These are phyloP conservation scores for Alternaria tenuissima DNA, from an alignment of 2,329 filamentous ascomycete species.

Conservation along the genomic window DNA sequence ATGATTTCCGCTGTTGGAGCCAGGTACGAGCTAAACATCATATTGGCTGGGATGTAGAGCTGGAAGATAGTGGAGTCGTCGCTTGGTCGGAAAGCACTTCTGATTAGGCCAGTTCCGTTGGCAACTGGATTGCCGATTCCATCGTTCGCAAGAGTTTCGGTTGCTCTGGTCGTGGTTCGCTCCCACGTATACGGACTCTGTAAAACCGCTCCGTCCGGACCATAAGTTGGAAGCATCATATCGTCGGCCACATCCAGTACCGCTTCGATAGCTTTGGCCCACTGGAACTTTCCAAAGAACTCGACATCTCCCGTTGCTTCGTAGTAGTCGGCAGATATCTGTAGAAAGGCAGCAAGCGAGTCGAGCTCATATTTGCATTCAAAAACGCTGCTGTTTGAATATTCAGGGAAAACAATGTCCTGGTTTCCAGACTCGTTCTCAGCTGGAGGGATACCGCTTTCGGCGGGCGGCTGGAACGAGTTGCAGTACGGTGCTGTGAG, in stretches of 20 bases:
- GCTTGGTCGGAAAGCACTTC: constrained; percentile 60
- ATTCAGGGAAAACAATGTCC: constrained; percentile 55
- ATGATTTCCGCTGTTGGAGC: constrained; percentile 62
- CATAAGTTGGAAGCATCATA: constrained; percentile 60
- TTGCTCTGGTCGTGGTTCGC: constrained; percentile 54
- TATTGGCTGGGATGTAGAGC: constrained; percentile 62
- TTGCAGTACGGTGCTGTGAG: constrained; percentile 65
- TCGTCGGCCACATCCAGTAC: constrained; percentile 56
- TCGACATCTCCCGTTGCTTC: constrained; percentile 56
- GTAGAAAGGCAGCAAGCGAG: constrained; percentile 60
- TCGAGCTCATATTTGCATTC: constrained; percentile 65
- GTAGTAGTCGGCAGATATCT: constrained; percentile 61
- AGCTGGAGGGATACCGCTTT: constrained; percentile 54
- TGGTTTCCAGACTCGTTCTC: constrained; percentile 50
- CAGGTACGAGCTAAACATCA: constrained; percentile 77
- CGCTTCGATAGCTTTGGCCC: constrained; percentile 56
- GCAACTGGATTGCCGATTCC: constrained; percentile 60
- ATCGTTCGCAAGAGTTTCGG: constrained; percentile 62
- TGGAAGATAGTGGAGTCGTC: constrained; percentile 62
- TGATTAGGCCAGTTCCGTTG: constrained; percentile 58
- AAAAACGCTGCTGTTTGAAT: constrained; percentile 56
- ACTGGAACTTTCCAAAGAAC: constrained; percentile 60
- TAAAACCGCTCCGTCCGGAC: constrained; percentile 54
- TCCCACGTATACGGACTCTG: constrained; percentile 57
- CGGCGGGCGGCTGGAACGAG: constrained; percentile 61